These are phyloP conservation scores for Camellia sinensis DNA, from an alignment of 148 eudicot genomes.

Conservation along the genomic window DNA sequence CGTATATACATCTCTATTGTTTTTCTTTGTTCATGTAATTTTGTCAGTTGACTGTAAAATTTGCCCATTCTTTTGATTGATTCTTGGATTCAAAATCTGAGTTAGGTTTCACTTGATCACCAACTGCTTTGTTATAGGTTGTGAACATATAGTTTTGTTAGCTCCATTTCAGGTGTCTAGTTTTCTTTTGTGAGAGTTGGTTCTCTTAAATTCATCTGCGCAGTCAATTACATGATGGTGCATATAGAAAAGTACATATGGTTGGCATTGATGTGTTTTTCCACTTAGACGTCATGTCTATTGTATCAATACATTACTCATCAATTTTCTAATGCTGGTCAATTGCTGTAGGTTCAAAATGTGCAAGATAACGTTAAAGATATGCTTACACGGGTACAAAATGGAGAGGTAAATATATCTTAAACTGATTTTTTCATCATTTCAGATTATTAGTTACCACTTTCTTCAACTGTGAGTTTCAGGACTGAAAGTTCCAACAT, in stretches of 20 bases:
- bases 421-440: background rate
- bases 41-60: background rate
- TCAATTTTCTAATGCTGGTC: slow-evolving; percentile 4
- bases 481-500: background rate
- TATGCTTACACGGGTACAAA: too few species aligned
- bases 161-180: background rate
- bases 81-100: background rate
- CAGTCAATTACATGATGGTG: background rate
- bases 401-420: too few species aligned
- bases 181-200: background rate
- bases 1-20: background rate
- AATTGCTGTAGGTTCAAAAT: slow-evolving; percentile 48
- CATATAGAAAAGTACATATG: background rate
- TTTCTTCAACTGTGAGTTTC: background rate
- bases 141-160: background rate
- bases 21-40: background rate
- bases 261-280: background rate
- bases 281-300: background rate
- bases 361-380: slow-evolving; percentile 63
- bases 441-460: slow-evolving; percentile 2
- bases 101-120: background rate
- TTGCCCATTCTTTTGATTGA: background rate
- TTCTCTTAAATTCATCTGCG: background rate
- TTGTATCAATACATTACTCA: background rate
- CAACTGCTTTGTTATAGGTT: background rate